Percentiles rank a stretch among this genome's conserved stretches.
Conservation (phyloP, 495 filamentous ascomycete species). For the Tetracladium marchalianum region DNA sequence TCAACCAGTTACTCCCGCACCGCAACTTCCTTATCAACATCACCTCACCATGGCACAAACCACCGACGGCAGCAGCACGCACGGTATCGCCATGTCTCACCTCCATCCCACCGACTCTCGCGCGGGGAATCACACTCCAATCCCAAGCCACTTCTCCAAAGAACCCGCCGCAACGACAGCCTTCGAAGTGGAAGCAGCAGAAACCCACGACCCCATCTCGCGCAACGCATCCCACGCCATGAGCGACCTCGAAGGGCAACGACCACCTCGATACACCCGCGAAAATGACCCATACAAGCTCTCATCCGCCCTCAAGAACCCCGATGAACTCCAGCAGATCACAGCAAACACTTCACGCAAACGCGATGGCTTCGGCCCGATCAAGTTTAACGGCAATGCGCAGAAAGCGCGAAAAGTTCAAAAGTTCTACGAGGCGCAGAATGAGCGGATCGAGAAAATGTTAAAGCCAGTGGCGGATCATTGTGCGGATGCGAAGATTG, state of each 20-base stretch:
- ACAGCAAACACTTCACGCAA: slow-evolving; percentile 77
- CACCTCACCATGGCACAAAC: slow-evolving; percentile 15
- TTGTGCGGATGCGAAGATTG: slow-evolving; percentile 64
- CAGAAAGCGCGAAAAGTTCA: slow-evolving; percentile 54
- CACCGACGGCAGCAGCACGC: slow-evolving; percentile 24
- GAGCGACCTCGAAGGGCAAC: slow-evolving; percentile 57
- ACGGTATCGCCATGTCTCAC: slow-evolving; percentile 33
- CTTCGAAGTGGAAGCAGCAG: slow-evolving; percentile 24
- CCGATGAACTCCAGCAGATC: slow-evolving; percentile 68
- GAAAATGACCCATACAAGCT: slow-evolving; percentile 77
- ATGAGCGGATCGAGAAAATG: slow-evolving; percentile 84
- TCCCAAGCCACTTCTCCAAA: slow-evolving; percentile 11
- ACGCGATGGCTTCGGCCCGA: slow-evolving; percentile 35
- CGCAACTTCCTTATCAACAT: background rate
- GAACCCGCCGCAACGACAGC: slow-evolving; percentile 34
- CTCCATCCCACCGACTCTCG: slow-evolving; percentile 20
- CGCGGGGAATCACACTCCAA: slow-evolving; percentile 16
- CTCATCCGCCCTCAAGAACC: slow-evolving; percentile 65
- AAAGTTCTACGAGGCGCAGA: slow-evolving; percentile 84
- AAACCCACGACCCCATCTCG: slow-evolving; percentile 33
- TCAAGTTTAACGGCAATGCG: slow-evolving; percentile 30
- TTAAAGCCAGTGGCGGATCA: slow-evolving; percentile 93
- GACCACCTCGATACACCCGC: slow-evolving; percentile 38
- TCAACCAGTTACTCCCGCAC: no score
- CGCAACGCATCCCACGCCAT: slow-evolving; percentile 25